Percentiles rank a stretch among this genome's conserved stretches.
phyloP scores from a whole-genome alignment of 2,329 filamentous ascomycete species.

The Paecilomyces fulvus region DNA sequence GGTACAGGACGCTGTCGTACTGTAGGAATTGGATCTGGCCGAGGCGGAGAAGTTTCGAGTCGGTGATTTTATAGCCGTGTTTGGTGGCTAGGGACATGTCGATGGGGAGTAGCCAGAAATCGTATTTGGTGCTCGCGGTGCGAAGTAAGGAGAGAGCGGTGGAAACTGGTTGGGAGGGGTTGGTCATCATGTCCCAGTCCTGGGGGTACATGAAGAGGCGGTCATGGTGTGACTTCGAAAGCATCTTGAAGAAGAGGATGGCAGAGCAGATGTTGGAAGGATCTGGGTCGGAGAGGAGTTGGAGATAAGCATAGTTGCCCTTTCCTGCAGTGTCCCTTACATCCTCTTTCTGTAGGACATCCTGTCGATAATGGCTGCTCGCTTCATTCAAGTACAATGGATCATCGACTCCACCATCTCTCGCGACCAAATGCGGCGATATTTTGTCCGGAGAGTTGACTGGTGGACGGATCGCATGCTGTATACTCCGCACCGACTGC shows the following conservation, averaged over 20 bases:
- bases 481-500: constrained; percentile 68
- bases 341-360: constrained; percentile 4
- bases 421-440: background rate
- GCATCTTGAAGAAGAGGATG: constrained; percentile 35
- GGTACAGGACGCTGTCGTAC: constrained; percentile 37
- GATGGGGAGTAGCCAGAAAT: constrained; percentile 33
- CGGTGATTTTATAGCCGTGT: constrained; percentile 23
- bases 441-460: constrained; percentile 13
- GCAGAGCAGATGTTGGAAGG: constrained; percentile 38
- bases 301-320: constrained; percentile 34
- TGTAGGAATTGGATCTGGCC: constrained; percentile 32
- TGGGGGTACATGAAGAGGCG: constrained; percentile 40
- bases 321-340: constrained; percentile 1
- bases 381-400: background rate
- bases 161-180: constrained; percentile 18
- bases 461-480: constrained; percentile 58
- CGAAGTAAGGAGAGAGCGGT: constrained; percentile 30
- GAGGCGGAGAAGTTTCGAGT: constrained; percentile 29
- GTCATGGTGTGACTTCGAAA: constrained; percentile 29
- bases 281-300: constrained; percentile 34
- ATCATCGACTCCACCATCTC: background rate
- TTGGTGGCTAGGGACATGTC: constrained; percentile 28
- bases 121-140: constrained; percentile 30
- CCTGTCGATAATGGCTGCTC: constrained; percentile 14
- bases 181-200: constrained; percentile 32